Evolutionary conservation across 495 filamentous ascomycete species (phyloP), one percentile per base, ranked within the genome.

Genomic region (Bathelium albidoporum): DNA sequence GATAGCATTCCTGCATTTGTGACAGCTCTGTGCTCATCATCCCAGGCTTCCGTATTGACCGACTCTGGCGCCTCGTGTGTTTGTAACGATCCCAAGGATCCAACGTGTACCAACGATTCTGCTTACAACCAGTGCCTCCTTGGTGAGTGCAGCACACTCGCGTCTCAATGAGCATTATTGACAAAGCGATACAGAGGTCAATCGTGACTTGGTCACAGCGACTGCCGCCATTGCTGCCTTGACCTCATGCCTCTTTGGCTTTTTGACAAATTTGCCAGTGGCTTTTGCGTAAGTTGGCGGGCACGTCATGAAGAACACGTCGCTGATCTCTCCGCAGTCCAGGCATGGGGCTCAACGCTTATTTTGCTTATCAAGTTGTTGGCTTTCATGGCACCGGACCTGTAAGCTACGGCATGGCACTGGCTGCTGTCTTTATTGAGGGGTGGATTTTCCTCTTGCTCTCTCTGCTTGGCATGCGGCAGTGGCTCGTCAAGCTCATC

Each of bases 401-500:
- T 49, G 84, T 91, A 28, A 81, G 87, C 0, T 93, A 88, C 70
- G 68, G 78, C 16, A 77, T 89, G 2, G 89, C 89, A 10, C 73
- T 92, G 53, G 91, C 88, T 14, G 88, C 89, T 2, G 88, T 91
- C 52, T 94, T 94, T 69, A 84, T 91, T 11, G 89, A 94, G 71
- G 89, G 89, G 11, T 87, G 82, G 69, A 82, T 90, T 22, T 91
- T 91, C 73, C 65, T 84, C 59, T 81, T 73, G 2, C 76, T 94
- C 22, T 88, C 89, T 0, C 69, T 92, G 16, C 73, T 89, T 34
- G 89, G 89, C 26, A 81, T 92, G 74, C 84, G 89, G 12, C 89
- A 93, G 72, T 92, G 89, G 89, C 80, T 93, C 31, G 89, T 89
- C 1, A 83, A 88, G 59, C 82, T 85, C 43, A 86, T 93, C 28